phyloP scores from a whole-genome alignment of 768 basidiomycete species.

The Trametes punicea region DNA sequence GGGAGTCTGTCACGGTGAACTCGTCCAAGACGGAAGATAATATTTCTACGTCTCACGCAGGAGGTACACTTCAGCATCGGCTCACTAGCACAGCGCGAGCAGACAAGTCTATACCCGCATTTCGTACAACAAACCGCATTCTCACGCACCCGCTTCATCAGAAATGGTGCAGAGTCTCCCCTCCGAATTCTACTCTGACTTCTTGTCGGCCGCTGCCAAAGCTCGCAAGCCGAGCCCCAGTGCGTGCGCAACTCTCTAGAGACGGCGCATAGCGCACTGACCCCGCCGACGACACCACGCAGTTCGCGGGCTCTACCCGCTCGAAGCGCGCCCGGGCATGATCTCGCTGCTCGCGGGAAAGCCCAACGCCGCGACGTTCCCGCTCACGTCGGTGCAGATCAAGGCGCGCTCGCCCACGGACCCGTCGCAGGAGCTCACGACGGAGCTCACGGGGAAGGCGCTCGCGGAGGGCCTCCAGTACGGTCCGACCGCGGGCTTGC shows the following conservation, averaged over 20 bases:
- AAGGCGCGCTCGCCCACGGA: slow-evolving; percentile 55
- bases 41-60: not conserved
- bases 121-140: too few species aligned
- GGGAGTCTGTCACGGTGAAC: too few species aligned
- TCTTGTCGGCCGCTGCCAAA: slow-evolving; percentile 62
- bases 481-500: slow-evolving; percentile 69
- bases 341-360: slow-evolving; percentile 89
- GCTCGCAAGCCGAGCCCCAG: slow-evolving; percentile 52
- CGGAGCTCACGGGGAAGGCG: slow-evolving; percentile 36
- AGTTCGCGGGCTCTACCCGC: slow-evolving; percentile 67
- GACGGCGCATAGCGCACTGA: too few species aligned
- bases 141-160: not conserved
- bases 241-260: slow-evolving; percentile 35
- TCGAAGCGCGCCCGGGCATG: slow-evolving; percentile 78
- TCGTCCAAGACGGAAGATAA: not conserved
- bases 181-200: slow-evolving; percentile 50
- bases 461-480: slow-evolving; percentile 67
- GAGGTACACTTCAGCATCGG: not conserved
- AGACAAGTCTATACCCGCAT: too few species aligned
- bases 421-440: slow-evolving; percentile 50
- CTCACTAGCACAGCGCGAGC: too few species aligned
- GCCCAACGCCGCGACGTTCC: slow-evolving; percentile 47
- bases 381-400: slow-evolving; percentile 30
- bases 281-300: too few species aligned
- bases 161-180: slow-evolving; percentile 37